phyloP scores from a whole-genome alignment of 495 filamentous ascomycete genomes.

The Aspergillus nanangensis region DNA sequence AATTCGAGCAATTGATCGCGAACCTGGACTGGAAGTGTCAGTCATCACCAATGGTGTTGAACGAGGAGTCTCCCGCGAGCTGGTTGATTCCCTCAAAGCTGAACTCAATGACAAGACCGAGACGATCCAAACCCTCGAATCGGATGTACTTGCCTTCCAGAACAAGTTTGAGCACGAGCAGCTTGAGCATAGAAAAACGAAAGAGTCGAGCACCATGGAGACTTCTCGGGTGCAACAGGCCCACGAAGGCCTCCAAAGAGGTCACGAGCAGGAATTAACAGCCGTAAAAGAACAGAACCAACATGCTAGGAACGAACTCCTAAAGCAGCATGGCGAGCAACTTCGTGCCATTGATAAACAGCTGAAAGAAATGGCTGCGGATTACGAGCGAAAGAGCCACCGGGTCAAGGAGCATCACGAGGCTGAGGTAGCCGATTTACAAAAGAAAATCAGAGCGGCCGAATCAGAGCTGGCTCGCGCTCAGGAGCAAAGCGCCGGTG shows the following conservation, averaged over 20 bases:
- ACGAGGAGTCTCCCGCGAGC: conserved; percentile 76
- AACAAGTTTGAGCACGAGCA: conserved; percentile 73
- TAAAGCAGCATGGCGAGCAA: conserved; percentile 44
- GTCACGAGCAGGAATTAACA: conserved; percentile 58
- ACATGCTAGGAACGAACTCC: conserved; percentile 36
- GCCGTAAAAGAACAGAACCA: conserved; percentile 45
- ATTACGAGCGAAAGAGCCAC: conserved; percentile 42
- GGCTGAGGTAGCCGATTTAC: conserved; percentile 58
- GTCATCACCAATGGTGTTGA: conserved; percentile 72
- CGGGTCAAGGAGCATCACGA: conserved; percentile 50
- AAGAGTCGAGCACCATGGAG: conserved; percentile 63
- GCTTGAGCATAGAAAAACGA: conserved; percentile 66
- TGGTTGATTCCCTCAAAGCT: conserved; percentile 76
- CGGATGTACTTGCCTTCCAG: conserved; percentile 60
- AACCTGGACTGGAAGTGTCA: conserved; percentile 80
- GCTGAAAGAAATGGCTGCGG: conserved; percentile 44
- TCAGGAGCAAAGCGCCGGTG: conserved; percentile 46
- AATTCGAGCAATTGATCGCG: conserved; percentile 81
- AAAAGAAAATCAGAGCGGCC: conserved; percentile 52
- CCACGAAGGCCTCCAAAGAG: conserved; percentile 66
- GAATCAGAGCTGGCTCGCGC: conserved; percentile 58
- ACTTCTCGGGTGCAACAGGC: conserved; percentile 60
- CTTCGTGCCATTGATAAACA: conserved; percentile 44
- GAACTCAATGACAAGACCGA: conserved; percentile 71
- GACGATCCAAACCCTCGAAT: conserved; percentile 63